Conservation (phyloP, 23 red algal species). For the Cyanidiococcus yangmingshanensis region DNA sequence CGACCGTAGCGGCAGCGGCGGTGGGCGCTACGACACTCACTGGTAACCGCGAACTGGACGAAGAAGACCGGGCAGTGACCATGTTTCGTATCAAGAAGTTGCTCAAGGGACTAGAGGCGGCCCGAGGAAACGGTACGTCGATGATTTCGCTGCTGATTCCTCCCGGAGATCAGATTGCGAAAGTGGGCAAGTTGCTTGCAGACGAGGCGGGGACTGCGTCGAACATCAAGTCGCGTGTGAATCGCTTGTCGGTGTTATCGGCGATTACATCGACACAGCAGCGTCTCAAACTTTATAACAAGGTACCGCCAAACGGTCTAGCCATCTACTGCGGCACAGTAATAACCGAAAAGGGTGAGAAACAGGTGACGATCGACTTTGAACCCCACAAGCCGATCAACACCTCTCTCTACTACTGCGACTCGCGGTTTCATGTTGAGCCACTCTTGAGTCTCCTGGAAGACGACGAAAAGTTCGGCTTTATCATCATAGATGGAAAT, state of each 20-base stretch:
- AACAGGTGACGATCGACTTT: conserved; percentile 90
- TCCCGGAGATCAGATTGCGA: conserved; percentile 70
- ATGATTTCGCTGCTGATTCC: conserved; percentile 98
- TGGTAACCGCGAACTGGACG: conserved; percentile 31
- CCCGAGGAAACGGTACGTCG: conserved; percentile 91
- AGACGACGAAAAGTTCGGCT: conserved; percentile 94
- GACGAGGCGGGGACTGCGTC: conserved; percentile 96
- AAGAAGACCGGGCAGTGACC: conserved; percentile 77
- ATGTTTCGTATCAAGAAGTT: conserved; percentile 97
- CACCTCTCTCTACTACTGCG: conserved; percentile 90
- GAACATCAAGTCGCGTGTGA: conserved; percentile 98
- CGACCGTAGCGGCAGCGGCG: background rate
- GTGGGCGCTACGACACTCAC: background rate
- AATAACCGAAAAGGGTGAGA: conserved; percentile 93
- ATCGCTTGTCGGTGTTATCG: conserved; percentile 85
- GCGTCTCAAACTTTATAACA: conserved; percentile 89
- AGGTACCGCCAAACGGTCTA: conserved; percentile 78
- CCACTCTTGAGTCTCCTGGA: conserved; percentile 74
- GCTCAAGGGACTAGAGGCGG: conserved; percentile 87
- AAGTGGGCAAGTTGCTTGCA: conserved; percentile 69
- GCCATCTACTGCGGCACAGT: conserved; percentile 96
- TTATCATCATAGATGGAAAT: conserved; percentile 96
- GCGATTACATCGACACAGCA: conserved; percentile 98
- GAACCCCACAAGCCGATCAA: conserved; percentile 99
- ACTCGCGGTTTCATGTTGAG: conserved; percentile 94